Percentiles rank a stretch among this genome's conserved stretches.
Evolutionary conservation across 108 stramenopile genomes (phyloP).

Genomic region (Nannochloropsis granulata): DNA sequence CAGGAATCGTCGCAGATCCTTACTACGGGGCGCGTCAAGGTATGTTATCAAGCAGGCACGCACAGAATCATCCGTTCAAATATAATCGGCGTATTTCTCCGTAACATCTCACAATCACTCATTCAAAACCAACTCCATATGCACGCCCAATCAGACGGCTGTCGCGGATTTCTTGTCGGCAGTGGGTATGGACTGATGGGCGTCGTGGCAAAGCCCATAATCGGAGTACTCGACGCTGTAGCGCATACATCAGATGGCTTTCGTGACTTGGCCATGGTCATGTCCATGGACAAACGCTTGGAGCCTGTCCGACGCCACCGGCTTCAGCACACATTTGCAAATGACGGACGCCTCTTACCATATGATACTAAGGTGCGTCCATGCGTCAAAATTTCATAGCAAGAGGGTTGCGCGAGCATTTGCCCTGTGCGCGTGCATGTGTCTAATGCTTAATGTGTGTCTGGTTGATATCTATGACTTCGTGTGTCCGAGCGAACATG

Average conservation of each 20-base stretch:
- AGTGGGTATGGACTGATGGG: conserved; percentile 28
- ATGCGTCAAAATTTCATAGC: neutral
- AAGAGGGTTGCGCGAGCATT: too few species aligned
- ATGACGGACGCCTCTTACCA: neutral
- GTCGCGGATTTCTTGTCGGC: conserved; percentile 10
- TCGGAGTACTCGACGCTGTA: conserved; percentile 34
- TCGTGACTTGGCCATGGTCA: conserved; percentile 16
- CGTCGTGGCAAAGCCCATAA: conserved; percentile 33
- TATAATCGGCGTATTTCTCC: too few species aligned
- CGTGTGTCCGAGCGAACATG: too few species aligned
- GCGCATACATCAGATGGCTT: conserved; percentile 33
- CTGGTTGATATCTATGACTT: too few species aligned
- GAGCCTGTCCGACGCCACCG: neutral
- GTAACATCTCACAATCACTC: too few species aligned
- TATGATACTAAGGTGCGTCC: neutral
- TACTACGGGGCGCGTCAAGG: neutral
- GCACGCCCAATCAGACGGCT: neutral
- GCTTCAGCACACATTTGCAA: neutral
- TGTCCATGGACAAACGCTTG: neutral
- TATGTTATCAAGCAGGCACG: neutral
- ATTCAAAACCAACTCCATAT: too few species aligned
- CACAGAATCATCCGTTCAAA: too few species aligned
- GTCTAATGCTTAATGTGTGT: too few species aligned
- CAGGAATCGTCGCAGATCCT: conserved; percentile 55
- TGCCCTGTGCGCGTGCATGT: too few species aligned